These are phyloP conservation scores for Suhomyces panamericanus DNA, from an alignment of 1,139 yeast species.

Conservation along the genomic window DNA sequence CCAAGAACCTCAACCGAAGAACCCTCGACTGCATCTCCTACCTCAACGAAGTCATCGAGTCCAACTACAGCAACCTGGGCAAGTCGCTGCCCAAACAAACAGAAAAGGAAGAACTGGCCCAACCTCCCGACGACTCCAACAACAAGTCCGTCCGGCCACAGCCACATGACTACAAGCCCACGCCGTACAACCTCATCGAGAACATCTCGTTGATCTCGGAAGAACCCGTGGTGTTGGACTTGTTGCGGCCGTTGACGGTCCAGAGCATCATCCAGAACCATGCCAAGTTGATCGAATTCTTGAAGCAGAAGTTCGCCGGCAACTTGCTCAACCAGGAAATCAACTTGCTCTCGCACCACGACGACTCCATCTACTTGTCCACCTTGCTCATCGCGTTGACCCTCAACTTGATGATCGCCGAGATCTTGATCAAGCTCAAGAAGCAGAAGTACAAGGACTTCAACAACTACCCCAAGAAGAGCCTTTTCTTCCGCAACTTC, in stretches of 20 bases:
- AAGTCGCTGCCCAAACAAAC: conserved; percentile 1
- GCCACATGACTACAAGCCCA: conserved; percentile 17
- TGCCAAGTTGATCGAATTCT: conserved; percentile 27
- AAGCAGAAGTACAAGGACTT: conserved; percentile 26
- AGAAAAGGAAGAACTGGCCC: neutral
- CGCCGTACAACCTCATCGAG: conserved; percentile 17
- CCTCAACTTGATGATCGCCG: conserved; percentile 32
- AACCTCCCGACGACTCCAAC: neutral
- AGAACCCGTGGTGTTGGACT: conserved; percentile 18
- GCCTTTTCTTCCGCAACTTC: conserved; percentile 20
- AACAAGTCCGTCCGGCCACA: conserved; percentile 4
- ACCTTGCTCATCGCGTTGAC: conserved; percentile 32
- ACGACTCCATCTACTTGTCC: conserved; percentile 36
- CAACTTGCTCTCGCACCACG: conserved; percentile 28
- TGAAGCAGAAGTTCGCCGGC: conserved; percentile 22
- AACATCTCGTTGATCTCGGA: conserved; percentile 17
- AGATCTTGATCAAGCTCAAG: conserved; percentile 34
- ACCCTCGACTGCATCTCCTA: conserved; percentile 36
- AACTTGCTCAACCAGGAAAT: conserved; percentile 14
- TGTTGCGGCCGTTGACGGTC: conserved; percentile 30
- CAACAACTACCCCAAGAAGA: conserved; percentile 21
- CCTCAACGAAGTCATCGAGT: conserved; percentile 18
- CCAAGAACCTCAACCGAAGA: conserved; percentile 38
- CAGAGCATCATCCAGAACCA: conserved; percentile 29
- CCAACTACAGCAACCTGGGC: conserved; percentile 7